Percentiles rank a stretch among this genome's conserved stretches.
These are phyloP conservation scores for Rhazya stricta DNA, from an alignment of 257 asterid species.

Conservation along the genomic window DNA sequence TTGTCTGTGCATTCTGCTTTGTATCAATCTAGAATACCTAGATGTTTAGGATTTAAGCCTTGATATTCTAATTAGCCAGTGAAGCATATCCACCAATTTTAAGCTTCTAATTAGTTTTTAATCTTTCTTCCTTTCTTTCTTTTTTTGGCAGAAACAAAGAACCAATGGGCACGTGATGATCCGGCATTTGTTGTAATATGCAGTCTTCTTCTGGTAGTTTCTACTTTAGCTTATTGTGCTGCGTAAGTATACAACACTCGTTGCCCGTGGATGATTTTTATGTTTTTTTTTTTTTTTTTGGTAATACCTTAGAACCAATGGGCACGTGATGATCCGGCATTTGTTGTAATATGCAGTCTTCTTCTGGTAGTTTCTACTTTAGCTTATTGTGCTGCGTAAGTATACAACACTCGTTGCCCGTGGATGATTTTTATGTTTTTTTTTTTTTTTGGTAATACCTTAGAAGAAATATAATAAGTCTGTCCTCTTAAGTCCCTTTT, in stretches of 20 bases:
- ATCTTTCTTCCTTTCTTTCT: too few relatives aligned
- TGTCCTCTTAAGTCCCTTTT: not conserved
- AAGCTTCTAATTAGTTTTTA: slow-evolving; percentile 8
- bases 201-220: slow-evolving; percentile 73
- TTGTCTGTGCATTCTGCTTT: not conserved
- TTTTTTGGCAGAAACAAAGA: slow-evolving; percentile 80
- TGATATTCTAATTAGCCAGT: not conserved
- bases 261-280: slow-evolving; percentile 3
- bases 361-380: slow-evolving; percentile 67
- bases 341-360: slow-evolving; percentile 82
- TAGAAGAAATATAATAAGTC: not conserved
- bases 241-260: slow-evolving; percentile 58
- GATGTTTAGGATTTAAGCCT: not conserved
- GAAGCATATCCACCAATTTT: slow-evolving; percentile 1
- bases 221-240: slow-evolving; percentile 82
- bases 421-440: slow-evolving; percentile 7
- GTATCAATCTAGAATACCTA: not conserved
- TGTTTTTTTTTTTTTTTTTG: not conserved
- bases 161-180: slow-evolving; percentile 99
- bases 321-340: slow-evolving; percentile 99
- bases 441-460: too few relatives aligned
- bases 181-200: slow-evolving; percentile 96
- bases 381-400: slow-evolving; percentile 98
- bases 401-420: slow-evolving; percentile 8
- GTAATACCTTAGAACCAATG: slow-evolving; percentile 60